phyloP scores from a whole-genome alignment of 208 protist species.

The Leptomonas pyrrhocoris region DNA sequence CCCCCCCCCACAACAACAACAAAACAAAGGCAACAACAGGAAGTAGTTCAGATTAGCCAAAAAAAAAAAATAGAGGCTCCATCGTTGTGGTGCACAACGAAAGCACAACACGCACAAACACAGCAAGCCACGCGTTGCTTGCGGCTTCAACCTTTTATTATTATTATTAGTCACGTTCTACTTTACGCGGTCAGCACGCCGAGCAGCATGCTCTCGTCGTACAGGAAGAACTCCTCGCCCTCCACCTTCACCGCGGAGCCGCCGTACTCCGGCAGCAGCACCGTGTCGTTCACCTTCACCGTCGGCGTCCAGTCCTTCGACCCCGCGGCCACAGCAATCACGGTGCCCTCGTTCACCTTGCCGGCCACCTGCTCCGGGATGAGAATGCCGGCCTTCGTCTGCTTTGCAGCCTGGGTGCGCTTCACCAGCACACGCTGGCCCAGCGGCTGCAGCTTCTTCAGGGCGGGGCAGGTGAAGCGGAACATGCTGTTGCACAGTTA shows the following conservation, averaged over 20 bases:
- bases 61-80: neutral
- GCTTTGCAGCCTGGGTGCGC: constrained; percentile 86
- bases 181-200: constrained; percentile 79
- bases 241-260: constrained; percentile 90
- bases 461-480: constrained; percentile 65
- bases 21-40: neutral
- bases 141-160: too few relatives aligned
- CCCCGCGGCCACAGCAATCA: constrained; percentile 87
- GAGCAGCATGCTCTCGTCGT: constrained; percentile 87
- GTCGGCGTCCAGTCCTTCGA: constrained; percentile 92
- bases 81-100: neutral
- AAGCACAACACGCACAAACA: neutral
- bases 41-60: neutral
- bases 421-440: constrained; percentile 91
- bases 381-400: constrained; percentile 93
- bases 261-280: constrained; percentile 92
- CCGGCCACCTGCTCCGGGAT: constrained; percentile 92
- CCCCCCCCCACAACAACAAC: neutral
- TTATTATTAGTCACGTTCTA: neutral
- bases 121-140: too few relatives aligned
- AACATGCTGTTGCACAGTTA: constrained; percentile 52
- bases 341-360: constrained; percentile 93
- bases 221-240: constrained; percentile 93
- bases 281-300: constrained; percentile 89
- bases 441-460: constrained; percentile 91